A percentile compares a stretch with the other conserved stretches of the same genome.
These are phyloP conservation scores for Capniomyces stellatus DNA, from an alignment of 371 early-diverging fungal species.

Conservation along the genomic window DNA sequence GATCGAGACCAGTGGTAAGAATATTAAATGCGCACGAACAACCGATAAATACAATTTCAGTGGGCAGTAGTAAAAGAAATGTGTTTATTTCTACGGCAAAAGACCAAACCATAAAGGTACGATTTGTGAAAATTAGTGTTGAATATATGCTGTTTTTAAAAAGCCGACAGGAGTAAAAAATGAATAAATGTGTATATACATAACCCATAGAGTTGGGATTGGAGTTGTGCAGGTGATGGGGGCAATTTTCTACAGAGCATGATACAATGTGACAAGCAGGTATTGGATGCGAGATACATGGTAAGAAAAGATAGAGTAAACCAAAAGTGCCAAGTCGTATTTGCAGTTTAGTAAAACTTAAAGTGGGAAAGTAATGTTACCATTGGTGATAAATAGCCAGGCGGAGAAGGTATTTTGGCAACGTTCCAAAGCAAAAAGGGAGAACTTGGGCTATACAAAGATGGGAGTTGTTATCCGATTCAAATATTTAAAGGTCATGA, in stretches of 20 bases:
- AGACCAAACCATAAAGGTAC: background rate
- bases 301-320: too few species aligned
- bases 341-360: too few species aligned
- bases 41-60: background rate
- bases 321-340: too few species aligned
- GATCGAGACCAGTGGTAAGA: background rate
- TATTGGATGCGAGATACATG: background rate
- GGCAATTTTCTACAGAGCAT: background rate
- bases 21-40: constrained; percentile 1
- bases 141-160: too few species aligned
- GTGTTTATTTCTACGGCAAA: background rate
- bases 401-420: background rate
- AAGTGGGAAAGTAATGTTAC: too few species aligned
- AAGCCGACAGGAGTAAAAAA: too few species aligned
- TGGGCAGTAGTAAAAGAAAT: background rate
- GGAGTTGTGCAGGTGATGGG: background rate
- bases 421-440: background rate
- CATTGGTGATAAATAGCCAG: too few species aligned
- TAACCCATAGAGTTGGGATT: too few species aligned
- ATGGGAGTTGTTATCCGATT: background rate
- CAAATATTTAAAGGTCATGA: background rate
- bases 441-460: background rate
- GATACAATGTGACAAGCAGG: background rate
- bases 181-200: too few species aligned
- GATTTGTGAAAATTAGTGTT: too few species aligned